phyloP scores from a whole-genome alignment of 192 early-diverging fungal genomes.

The Podila verticillata region DNA sequence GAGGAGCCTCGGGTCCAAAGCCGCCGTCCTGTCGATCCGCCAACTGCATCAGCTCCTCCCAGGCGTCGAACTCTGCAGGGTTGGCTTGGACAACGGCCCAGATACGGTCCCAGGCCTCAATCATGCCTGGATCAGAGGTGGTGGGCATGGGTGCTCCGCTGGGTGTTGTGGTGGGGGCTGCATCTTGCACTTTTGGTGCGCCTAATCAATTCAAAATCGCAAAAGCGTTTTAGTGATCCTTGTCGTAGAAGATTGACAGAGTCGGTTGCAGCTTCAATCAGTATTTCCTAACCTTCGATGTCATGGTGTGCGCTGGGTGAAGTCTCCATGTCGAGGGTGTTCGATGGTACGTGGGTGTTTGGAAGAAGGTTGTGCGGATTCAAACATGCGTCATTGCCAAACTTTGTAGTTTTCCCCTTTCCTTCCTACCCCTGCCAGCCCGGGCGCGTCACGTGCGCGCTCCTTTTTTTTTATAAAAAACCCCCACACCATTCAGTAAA shows the following conservation, averaged over 20 bases:
- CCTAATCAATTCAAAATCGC: background rate
- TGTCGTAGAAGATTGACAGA: too few relatives aligned
- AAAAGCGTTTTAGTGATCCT: background rate
- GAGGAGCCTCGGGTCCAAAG: slow-evolving; percentile 56
- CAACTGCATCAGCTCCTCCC: slow-evolving; percentile 72
- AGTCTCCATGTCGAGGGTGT: too few relatives aligned
- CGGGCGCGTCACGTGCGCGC: background rate
- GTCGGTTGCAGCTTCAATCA: too few relatives aligned
- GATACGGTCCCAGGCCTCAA: slow-evolving; percentile 39
- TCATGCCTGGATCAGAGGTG: slow-evolving; percentile 31
- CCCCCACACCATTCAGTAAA: background rate
- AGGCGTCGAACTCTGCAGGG: slow-evolving; percentile 67
- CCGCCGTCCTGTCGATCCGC: slow-evolving; percentile 68
- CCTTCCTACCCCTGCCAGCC: background rate
- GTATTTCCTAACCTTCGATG: too few relatives aligned
- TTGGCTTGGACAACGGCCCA: slow-evolving; percentile 34
- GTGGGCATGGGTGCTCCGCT: slow-evolving; percentile 46
- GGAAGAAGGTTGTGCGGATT: too few relatives aligned
- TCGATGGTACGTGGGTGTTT: too few relatives aligned
- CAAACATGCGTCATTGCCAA: background rate
- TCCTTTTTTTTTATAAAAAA: background rate
- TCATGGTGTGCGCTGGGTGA: too few relatives aligned
- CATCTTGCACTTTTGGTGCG: background rate
- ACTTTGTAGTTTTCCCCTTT: background rate
- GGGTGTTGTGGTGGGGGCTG: slow-evolving; percentile 30